Conservation (phyloP, 306 rosid genomes). For the Pueraria montana region DNA sequence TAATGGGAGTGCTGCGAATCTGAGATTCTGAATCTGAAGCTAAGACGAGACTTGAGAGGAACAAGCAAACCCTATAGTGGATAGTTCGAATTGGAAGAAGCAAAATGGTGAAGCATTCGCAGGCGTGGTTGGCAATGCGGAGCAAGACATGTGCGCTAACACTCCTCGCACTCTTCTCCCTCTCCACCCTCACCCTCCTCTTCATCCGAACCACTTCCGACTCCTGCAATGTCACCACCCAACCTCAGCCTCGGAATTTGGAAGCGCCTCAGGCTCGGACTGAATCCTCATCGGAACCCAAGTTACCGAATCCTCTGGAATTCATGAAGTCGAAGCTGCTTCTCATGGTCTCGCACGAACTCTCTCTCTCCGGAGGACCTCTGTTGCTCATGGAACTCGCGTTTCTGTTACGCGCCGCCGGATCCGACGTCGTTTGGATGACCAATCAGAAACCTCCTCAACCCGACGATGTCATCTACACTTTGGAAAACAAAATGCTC, state of each 20-base stretch:
- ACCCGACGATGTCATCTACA: slow-evolving; percentile 66
- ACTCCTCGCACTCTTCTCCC: slow-evolving; percentile 30
- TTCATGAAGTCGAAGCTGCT: slow-evolving; percentile 91
- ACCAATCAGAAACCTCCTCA: slow-evolving; percentile 68
- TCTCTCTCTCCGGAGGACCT: slow-evolving; percentile 82
- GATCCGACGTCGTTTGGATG: slow-evolving; percentile 79
- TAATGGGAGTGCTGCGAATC: no score
- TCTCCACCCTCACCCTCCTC: slow-evolving; percentile 19
- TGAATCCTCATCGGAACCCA: neutral
- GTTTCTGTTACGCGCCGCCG: slow-evolving; percentile 75
- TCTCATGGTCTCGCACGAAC: slow-evolving; percentile 87
- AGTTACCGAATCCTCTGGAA: slow-evolving; percentile 54
- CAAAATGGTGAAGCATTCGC: slow-evolving; percentile 45
- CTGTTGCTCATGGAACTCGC: slow-evolving; percentile 85
- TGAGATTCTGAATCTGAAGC: neutral
- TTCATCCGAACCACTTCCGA: slow-evolving; percentile 62
- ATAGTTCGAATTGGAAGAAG: neutral
- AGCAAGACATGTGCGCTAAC: slow-evolving; percentile 63
- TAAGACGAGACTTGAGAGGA: neutral
- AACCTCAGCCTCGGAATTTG: neutral
- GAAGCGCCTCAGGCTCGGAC: slow-evolving; percentile 18
- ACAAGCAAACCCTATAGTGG: no score
- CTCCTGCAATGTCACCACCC: slow-evolving; percentile 50
- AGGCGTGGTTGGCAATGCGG: slow-evolving; percentile 42
- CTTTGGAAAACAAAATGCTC: slow-evolving; percentile 82